These are phyloP conservation scores for Tricholoma furcatifolium DNA, from an alignment of 768 basidiomycete species.

Conservation along the genomic window DNA sequence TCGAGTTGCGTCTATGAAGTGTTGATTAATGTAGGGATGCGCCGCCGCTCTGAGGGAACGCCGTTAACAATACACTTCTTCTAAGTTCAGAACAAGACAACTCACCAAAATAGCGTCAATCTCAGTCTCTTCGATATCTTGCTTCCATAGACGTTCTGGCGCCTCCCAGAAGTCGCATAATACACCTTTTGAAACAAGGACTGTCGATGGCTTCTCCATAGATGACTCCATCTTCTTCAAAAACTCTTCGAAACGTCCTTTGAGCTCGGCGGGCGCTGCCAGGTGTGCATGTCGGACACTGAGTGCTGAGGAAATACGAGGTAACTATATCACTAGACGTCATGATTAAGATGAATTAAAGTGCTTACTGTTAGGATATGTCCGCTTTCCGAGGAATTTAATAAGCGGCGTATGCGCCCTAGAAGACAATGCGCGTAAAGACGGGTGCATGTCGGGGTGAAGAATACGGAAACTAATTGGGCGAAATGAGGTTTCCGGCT, in stretches of 20 bases:
- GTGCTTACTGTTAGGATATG: constrained; percentile 37
- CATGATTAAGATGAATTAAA: not conserved
- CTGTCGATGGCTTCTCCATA: constrained; percentile 13
- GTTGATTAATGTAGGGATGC: constrained; percentile 46
- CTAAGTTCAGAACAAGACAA: constrained; percentile 3
- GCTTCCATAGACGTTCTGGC: constrained; percentile 56
- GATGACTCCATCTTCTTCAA: constrained; percentile 34
- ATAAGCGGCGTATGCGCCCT: constrained; percentile 60
- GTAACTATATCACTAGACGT: constrained; percentile 1
- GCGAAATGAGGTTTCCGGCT: too few species aligned
- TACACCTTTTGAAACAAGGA: constrained; percentile 6
- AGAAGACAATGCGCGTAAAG: constrained; percentile 34
- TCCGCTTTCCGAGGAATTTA: constrained; percentile 59
- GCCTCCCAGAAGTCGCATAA: constrained; percentile 66
- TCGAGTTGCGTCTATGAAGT: not conserved
- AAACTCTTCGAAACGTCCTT: constrained; percentile 47
- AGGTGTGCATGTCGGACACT: constrained; percentile 59
- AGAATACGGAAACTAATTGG: not conserved
- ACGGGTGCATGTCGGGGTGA: constrained; percentile 32
- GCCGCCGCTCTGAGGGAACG: constrained; percentile 56
- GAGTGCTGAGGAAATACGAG: constrained; percentile 20
- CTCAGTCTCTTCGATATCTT: constrained; percentile 52
- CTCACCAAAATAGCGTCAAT: constrained; percentile 68
- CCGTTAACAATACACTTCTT: not conserved
- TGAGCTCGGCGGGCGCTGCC: constrained; percentile 62